These are phyloP conservation scores for Penicillium taxi DNA, from an alignment of 495 filamentous ascomycete genomes.

Conservation along the genomic window DNA sequence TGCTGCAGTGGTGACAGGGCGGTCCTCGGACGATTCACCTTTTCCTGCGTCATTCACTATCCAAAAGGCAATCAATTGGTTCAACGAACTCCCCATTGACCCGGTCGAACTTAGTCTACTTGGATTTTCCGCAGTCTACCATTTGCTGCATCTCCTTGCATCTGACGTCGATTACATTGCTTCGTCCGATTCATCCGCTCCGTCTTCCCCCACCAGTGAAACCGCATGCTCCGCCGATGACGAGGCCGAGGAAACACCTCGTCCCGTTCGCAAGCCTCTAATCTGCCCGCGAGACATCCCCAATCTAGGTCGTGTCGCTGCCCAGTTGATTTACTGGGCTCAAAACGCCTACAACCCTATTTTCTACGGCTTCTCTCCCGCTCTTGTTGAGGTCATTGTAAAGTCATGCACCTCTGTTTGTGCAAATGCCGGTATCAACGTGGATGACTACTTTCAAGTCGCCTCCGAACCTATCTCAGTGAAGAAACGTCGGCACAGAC, in stretches of 20 bases:
- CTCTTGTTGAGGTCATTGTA: conserved; percentile 33
- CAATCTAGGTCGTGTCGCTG: conserved; percentile 35
- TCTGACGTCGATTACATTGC: conserved; percentile 45
- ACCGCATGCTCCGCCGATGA: conserved; percentile 23
- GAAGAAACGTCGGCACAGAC: conserved; percentile 5
- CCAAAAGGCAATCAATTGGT: conserved; percentile 37
- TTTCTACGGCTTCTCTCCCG: conserved; percentile 37
- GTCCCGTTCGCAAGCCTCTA: conserved; percentile 5
- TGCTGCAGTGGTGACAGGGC: conserved; percentile 52
- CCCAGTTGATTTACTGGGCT: conserved; percentile 41
- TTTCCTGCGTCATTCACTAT: conserved; percentile 34
- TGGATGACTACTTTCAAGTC: conserved; percentile 25
- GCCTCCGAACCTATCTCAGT: background rate
- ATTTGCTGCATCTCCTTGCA: conserved; percentile 53
- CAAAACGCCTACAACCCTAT: conserved; percentile 41
- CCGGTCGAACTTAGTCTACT: conserved; percentile 56
- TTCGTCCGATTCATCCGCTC: conserved; percentile 30
- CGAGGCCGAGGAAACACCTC: conserved; percentile 27
- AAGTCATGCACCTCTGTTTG: conserved; percentile 35
- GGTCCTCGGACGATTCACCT: conserved; percentile 26
- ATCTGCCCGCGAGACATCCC: conserved; percentile 25
- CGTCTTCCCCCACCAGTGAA: conserved; percentile 17
- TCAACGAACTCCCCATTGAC: conserved; percentile 39
- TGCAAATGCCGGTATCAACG: conserved; percentile 30
- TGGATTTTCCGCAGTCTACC: conserved; percentile 69